These are phyloP conservation scores for Vaccinium darrowii DNA, from an alignment of 148 eudicot genomes.

Conservation along the genomic window DNA sequence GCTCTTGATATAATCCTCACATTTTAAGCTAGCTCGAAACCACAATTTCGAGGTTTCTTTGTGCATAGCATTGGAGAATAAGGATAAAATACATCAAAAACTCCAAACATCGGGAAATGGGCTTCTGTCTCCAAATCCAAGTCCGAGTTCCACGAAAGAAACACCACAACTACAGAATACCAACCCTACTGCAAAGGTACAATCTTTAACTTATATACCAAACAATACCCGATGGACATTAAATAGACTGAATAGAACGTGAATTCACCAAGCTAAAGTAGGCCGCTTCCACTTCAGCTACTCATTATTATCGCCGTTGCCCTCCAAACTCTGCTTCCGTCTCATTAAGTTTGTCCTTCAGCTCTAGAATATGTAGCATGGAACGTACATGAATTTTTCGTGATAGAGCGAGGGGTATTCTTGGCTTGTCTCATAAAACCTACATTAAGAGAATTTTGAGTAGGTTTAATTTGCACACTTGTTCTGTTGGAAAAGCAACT, in stretches of 20 bases:
- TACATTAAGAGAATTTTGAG: too few relatives aligned
- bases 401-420: too few relatives aligned
- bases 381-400: too few relatives aligned
- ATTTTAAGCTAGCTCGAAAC: conserved; percentile 42
- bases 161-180: background rate
- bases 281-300: conserved; percentile 71
- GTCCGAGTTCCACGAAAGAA: background rate
- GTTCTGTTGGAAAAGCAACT: too few relatives aligned
- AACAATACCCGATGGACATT: background rate
- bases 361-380: too few relatives aligned
- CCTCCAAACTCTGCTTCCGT: conserved; percentile 69
- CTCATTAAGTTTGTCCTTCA: conserved; percentile 66
- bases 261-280: conserved; percentile 64
- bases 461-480: too few relatives aligned
- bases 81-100: background rate
- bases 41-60: background rate
- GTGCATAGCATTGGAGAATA: background rate
- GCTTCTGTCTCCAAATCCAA: background rate
- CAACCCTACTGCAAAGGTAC: background rate
- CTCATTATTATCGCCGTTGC: conserved; percentile 31
- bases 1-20: conserved; percentile 5
- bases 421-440: too few relatives aligned
- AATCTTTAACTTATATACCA: background rate
- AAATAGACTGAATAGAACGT: background rate
- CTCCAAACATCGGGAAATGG: background rate